Evolutionary conservation across 2,329 filamentous ascomycete species (phyloP), one percentile per base, ranked within the genome.

Genomic region (Annulohypoxylon truncatum): DNA sequence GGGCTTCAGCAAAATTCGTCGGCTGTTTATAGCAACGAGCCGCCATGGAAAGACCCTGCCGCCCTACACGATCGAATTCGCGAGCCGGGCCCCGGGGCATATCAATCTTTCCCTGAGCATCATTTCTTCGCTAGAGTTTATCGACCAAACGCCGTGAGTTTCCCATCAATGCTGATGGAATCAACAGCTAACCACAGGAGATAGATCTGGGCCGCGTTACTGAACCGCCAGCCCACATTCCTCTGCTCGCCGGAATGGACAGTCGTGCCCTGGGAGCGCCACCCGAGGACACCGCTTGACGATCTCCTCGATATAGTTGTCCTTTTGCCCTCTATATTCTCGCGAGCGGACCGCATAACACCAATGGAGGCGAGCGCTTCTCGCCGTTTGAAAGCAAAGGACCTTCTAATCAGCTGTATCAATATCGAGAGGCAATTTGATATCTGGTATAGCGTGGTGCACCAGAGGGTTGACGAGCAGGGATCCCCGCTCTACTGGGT

Each of bases 91-190:
- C 83, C 86, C 0, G 75, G 77, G 2, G 74, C 77, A 42, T 88
- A 86, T 65, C 78, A 78, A 35, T 75, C 75, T 0, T 88, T 88
- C 56, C 86, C 86, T 1, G 79, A 83, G 9, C 86, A 88, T 62
- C 85, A 88, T 71, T 87, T 86, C 72, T 88, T 88, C 60, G 81
- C 82, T 22, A 81, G 85, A 9, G 80, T 88, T 4, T 88, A 84
- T 68, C 82, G 86, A 22, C 84, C 83, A 12, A 81, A 78, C 50
- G 83, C 82, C 47, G 85, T 87, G 78, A 78, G 85, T 79, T 40
- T 2, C 13, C 29, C 46, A 7, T 15, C 47, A 22, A 26, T 8
- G 22, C 3, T 1, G 20, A 2, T 26, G 20, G 1, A 2, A 13
- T 12, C 46, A n/a, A 33, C 22, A 10, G 26, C 68, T 75, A 67